Conservation (phyloP, 2,329 filamentous ascomycete species). For the Colletotrichum filicis region DNA sequence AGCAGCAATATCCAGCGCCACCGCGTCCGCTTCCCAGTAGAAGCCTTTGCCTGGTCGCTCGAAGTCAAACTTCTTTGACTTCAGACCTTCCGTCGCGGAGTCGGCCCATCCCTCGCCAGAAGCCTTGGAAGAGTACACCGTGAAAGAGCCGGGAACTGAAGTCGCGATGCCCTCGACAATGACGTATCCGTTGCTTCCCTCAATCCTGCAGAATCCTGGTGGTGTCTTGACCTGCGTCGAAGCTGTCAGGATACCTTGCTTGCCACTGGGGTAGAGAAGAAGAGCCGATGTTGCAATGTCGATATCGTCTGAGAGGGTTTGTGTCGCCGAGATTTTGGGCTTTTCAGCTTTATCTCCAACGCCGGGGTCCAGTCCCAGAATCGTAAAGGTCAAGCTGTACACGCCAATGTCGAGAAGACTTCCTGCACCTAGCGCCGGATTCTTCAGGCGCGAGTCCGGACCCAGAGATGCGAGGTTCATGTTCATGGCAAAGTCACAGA, state of each 20-base stretch:
- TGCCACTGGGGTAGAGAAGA: slow-evolving; percentile 50
- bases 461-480: slow-evolving; percentile 46
- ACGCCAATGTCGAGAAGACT: slow-evolving; percentile 56
- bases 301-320: slow-evolving; percentile 47
- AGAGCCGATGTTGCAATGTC: slow-evolving; percentile 51
- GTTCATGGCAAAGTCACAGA: slow-evolving; percentile 53
- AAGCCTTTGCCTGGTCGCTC: slow-evolving; percentile 50
- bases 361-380: slow-evolving; percentile 46
- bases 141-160: slow-evolving; percentile 49
- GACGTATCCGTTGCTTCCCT: slow-evolving; percentile 50
- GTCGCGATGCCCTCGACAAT: slow-evolving; percentile 47
- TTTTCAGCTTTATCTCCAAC: slow-evolving; percentile 40
- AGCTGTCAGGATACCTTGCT: slow-evolving; percentile 55
- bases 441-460: slow-evolving; percentile 46
- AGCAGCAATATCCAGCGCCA: slow-evolving; percentile 51
- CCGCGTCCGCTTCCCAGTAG: slow-evolving; percentile 57
- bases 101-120: slow-evolving; percentile 38
- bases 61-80: slow-evolving; percentile 48
- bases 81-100: background rate
- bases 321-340: slow-evolving; percentile 49
- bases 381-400: slow-evolving; percentile 54
- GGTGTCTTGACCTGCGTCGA: slow-evolving; percentile 45
- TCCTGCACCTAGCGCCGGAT: slow-evolving; percentile 54
- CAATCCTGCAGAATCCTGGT: slow-evolving; percentile 49
- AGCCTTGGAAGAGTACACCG: slow-evolving; percentile 40